Evolutionary conservation across 2,329 filamentous ascomycete genomes (phyloP).

Genomic region (Graphilbum sp.): DNA sequence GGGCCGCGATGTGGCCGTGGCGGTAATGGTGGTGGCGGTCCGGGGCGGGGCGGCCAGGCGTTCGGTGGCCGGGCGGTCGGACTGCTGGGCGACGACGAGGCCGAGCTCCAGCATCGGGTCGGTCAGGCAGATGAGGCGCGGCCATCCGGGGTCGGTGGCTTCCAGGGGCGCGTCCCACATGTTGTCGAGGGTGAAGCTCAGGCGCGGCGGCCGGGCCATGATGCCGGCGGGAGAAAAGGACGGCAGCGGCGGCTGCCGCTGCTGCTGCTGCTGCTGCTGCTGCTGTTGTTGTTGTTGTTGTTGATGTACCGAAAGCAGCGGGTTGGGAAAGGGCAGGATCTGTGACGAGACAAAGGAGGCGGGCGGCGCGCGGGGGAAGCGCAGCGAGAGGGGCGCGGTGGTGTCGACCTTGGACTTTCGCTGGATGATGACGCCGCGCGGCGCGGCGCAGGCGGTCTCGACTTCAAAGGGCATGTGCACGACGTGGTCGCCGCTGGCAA

Average conservation of each 20-base stretch:
- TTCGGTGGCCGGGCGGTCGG: conserved; percentile 16
- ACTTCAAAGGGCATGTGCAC: conserved; percentile 92
- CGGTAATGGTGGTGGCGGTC: not conserved
- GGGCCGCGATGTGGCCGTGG: not conserved
- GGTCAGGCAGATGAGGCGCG: conserved; percentile 65
- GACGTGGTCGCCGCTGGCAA: conserved; percentile 74
- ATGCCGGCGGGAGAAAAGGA: too few species aligned
- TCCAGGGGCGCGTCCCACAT: conserved; percentile 39
- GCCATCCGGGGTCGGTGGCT: conserved; percentile 43
- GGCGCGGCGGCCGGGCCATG: conserved; percentile 19
- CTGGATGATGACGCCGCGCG: conserved; percentile 73
- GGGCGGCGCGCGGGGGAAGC: conserved; percentile 48
- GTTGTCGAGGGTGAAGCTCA: conserved; percentile 37
- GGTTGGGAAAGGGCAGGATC: conserved; percentile 22
- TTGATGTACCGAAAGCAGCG: too few species aligned
- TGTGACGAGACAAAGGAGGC: conserved; percentile 72
- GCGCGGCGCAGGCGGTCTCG: conserved; percentile 68
- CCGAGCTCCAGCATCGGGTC: conserved; percentile 79
- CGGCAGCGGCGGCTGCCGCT: too few species aligned
- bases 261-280: too few species aligned
- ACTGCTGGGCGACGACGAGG: conserved; percentile 48
- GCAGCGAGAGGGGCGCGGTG: conserved; percentile 33
- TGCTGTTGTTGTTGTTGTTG: too few species aligned
- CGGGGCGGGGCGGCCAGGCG: too few species aligned
- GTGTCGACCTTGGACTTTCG: conserved; percentile 47